Evolutionary conservation across 2,329 filamentous ascomycete species (phyloP), one percentile per base, ranked within the genome.

Genomic region (Aspergillus tubingensis): DNA sequence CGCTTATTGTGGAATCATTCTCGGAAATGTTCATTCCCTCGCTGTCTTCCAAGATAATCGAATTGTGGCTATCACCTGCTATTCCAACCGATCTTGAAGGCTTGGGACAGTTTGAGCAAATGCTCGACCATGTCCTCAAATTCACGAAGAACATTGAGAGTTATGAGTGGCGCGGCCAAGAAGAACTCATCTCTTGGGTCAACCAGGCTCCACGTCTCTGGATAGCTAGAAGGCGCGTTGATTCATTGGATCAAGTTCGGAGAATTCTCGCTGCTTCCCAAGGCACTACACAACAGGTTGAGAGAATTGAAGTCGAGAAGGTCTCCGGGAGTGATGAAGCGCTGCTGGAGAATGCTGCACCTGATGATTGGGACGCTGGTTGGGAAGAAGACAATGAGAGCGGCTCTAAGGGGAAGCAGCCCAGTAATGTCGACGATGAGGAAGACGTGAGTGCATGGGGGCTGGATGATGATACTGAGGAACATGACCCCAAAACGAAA

Each of bases 231-330:
- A 89, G 92, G 65, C 87, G 91, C 69, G 92, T 96, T 69, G 87
- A 84, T 36, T 88, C 91, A 0, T 82, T 99, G 23, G 89, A 93
- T 62, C 83, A 85, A 36, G 87, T 96, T 11, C 86, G 95, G 23
- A 84, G 78, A 19, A 85, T 89, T 49, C 82, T 97, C 2, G 83
- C 87, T 3, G 79, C 80, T 54, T 91, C 89, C 8, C 83, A 94
- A 41, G 88, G 88, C 8, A 77, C 82, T 25, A 83, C 88, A 13
- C 89, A 86, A 66, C 82, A 84, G 49, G 92, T 96, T 1, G 92
- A 97, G 74, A 87, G 90, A 68, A 82, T 96, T 1, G 94, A 98
- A 75, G 96, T 88, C 52, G 89, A 95, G 69, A 86, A 89, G 72
- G 83, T 97, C 0, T 88, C 88, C 2, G 83, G 84, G 52, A 86